Evolutionary conservation across 768 basidiomycete genomes (phyloP), one percentile per base, ranked within the genome.

Genomic region (Punctularia strigosozonata): DNA sequence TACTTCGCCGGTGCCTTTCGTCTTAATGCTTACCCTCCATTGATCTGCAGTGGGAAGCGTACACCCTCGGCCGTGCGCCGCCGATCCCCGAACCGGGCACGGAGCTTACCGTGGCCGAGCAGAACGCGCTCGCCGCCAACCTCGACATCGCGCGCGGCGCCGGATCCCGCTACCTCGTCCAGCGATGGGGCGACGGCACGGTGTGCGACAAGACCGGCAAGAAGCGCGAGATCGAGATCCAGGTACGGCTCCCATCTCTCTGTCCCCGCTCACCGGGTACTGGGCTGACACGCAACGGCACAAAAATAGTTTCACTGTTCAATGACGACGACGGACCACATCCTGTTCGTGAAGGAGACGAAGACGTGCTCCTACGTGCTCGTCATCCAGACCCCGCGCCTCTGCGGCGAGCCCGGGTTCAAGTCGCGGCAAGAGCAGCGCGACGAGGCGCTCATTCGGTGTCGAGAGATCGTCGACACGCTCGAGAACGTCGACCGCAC

Each of bases 301-400:
- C 36, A 17, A 17, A 25, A 24, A 36, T 34, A 92, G 86, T 92
- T 90, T 56, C 91, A 97, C 60, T 97, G 91, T 59, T 88, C 88
- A 45, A 88, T 89, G 86, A 83, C 85, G 38, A 88, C 85, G 66
- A 76, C 85, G 30, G 91, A 97, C 62, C 76, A 74, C 25, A 87
- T 97, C 49, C 70, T 86, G 39, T 82, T 91, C 53, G 79, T 97
- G 53, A 91, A 92, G 56, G 91, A 95, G 66, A 72, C 88, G 25
- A 84, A 84, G 55, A 92, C 86, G 26, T 99, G 95, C 61, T 78
- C 84, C 46, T 98, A 99, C 56, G 78, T 95, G 32, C 68, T 98
- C 37, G 82, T 97, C 46, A 78, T 98, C 42, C 85, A 97, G 56
- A 95, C 94, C 0, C 92, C 95, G 24, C 83, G 90, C 40, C 69